Base-by-base conservation (phyloP, 1,139 yeast species). In the Candida tetrigidarum region DNA sequence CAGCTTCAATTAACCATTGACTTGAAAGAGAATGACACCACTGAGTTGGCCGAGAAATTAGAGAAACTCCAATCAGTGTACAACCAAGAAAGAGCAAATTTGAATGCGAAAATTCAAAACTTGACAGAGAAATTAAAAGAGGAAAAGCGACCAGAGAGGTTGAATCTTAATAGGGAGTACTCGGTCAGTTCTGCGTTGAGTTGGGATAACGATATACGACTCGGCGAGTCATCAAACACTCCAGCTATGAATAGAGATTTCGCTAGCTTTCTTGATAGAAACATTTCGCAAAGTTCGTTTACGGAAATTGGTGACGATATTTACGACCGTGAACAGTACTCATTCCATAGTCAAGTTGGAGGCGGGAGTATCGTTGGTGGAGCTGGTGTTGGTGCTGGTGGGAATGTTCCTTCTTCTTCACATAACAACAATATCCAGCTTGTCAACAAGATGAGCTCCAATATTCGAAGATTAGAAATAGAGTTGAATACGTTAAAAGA, bases 381-480 rank as follows among this genome's bases (percentile, higher is more conserved):
- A 6, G 44, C 47, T 9, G 43, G n/a, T n/a, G n/a, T n/a, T n/a
- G n/a, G n/a, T n/a, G n/a, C 49, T 19, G 53, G 55, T 39, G 48
- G 57, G 5, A 45, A 48, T 9, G 43, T 55, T 16, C 58, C 60
- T 6, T 45, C 57, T 2, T 43, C 56, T 5, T 42, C 50, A 7
- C 53, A 49, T 28, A 56, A 50, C 38, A 54, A 50, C 37, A 64
- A 64, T 40, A 74, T 84, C 39, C 96, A 87, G 57, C 60, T 89
- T 27, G 76, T 89, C 35, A 84, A 86, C 51, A 84, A 85, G 54
- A 76, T 90, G 78, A 78, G 90, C 42, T 71, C 88, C 1, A 89
- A 84, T 40, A 82, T 92, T 16, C 78, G 96, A 47, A 76, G 92
- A 46, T 69, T 92, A 36, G 97, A 93, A 59, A 79, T 86, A 14